A percentile compares a stretch with the other conserved stretches of the same genome.
Evolutionary conservation across 805 yeast genomes (phyloP).

Genomic region (Grigorovia humatica): DNA sequence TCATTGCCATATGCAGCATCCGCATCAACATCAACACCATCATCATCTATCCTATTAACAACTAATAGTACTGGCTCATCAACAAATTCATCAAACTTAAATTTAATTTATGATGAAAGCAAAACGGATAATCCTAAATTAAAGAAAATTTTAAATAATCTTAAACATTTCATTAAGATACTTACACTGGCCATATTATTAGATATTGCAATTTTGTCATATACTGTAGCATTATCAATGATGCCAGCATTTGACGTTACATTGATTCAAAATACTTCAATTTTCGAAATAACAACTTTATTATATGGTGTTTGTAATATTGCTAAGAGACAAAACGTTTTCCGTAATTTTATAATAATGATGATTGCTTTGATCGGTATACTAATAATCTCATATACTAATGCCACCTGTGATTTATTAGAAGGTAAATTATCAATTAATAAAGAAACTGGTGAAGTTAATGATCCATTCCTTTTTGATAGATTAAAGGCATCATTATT

Average conservation of each 20-base stretch:
- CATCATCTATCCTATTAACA: background rate
- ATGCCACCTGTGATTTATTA: slow-evolving; percentile 25
- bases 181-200: slow-evolving; percentile 13
- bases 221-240: slow-evolving; percentile 17
- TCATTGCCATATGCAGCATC: background rate
- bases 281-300: slow-evolving; percentile 26
- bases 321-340: slow-evolving; percentile 17
- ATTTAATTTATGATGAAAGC: background rate
- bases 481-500: slow-evolving; percentile 27
- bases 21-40: background rate
- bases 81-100: background rate
- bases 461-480: slow-evolving; percentile 28
- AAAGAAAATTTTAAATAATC: background rate
- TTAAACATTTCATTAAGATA: slow-evolving; percentile 9
- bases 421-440: slow-evolving; percentile 27
- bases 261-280: slow-evolving; percentile 23
- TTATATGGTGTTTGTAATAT: slow-evolving; percentile 25
- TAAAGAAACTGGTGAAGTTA: slow-evolving; percentile 26
- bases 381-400: slow-evolving; percentile 24
- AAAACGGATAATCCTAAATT: background rate
- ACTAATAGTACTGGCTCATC: background rate
- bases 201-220: slow-evolving; percentile 14
- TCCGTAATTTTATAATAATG: slow-evolving; percentile 22
- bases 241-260: slow-evolving; percentile 27
- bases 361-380: slow-evolving; percentile 21